Conservation (phyloP, 306 rosid species). For the Casuarina cunninghamiana region DNA sequence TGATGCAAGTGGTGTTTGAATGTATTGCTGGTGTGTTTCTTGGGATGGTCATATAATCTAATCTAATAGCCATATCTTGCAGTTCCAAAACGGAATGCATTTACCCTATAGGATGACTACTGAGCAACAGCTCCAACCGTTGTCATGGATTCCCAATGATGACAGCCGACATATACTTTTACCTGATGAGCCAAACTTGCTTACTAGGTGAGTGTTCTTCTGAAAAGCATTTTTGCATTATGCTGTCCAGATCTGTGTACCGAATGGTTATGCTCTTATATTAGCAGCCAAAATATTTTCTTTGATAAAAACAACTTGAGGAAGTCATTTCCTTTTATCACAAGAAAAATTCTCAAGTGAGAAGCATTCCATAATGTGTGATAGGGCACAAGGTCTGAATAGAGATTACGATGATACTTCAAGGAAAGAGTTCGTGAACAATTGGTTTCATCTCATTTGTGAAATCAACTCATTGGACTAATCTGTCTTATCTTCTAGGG, state of each 20-base stretch:
- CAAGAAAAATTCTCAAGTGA: neutral
- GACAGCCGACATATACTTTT: slow-evolving; percentile 50
- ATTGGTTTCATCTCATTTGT: neutral
- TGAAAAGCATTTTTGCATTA: slow-evolving; percentile 3
- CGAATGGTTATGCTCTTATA: neutral
- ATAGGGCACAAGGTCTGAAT: neutral
- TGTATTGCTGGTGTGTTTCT: neutral
- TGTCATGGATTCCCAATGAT: slow-evolving; percentile 60
- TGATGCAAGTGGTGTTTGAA: neutral
- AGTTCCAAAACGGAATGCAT: slow-evolving; percentile 74
- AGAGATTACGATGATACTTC: slow-evolving; percentile 5
- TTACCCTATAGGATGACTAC: slow-evolving; percentile 63
- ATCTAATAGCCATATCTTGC: slow-evolving; percentile 35
- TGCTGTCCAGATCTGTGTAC: neutral
- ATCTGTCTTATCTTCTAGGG: slow-evolving; percentile 44
- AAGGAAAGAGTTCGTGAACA: neutral
- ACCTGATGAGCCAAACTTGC: slow-evolving; percentile 66
- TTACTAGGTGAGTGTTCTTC: slow-evolving; percentile 55
- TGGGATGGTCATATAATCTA: neutral
- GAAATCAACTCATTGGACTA: slow-evolving; percentile 9
- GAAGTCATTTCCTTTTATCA: neutral
- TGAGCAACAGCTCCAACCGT: slow-evolving; percentile 73
- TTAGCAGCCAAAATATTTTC: neutral
- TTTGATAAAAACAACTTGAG: neutral
- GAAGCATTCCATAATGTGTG: neutral